phyloP scores from a whole-genome alignment of 495 filamentous ascomycete species.

The Daldinia bambusicola region DNA sequence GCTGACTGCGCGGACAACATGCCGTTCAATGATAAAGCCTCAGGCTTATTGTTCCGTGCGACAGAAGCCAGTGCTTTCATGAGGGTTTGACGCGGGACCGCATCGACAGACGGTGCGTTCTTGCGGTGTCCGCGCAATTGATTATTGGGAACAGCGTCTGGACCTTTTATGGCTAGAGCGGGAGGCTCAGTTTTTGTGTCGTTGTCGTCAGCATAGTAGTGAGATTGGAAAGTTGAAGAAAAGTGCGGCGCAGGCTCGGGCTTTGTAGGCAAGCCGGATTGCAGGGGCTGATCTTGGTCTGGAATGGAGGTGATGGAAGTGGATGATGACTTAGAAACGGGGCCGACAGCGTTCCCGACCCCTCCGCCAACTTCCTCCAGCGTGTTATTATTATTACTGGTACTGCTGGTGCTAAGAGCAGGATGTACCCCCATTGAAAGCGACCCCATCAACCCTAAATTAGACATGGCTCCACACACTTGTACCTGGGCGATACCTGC shows the following conservation, averaged over 20 bases:
- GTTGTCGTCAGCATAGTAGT: slow-evolving; percentile 51
- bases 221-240: slow-evolving; percentile 34
- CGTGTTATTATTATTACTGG: slow-evolving; percentile 18
- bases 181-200: slow-evolving; percentile 31
- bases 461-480: slow-evolving; percentile 38
- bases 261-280: slow-evolving; percentile 43
- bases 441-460: slow-evolving; percentile 31
- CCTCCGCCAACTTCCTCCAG: slow-evolving; percentile 37
- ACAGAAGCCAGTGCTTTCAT: slow-evolving; percentile 87
- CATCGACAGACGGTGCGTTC: slow-evolving; percentile 73
- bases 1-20: slow-evolving; percentile 59
- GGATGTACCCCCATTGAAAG: slow-evolving; percentile 43
- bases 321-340: slow-evolving; percentile 33
- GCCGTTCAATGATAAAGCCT: slow-evolving; percentile 64
- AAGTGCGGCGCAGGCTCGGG: slow-evolving; percentile 34
- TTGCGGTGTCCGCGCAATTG: slow-evolving; percentile 64
- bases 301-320: slow-evolving; percentile 21
- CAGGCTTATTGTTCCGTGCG: slow-evolving; percentile 67
- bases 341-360: slow-evolving; percentile 40
- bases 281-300: slow-evolving; percentile 32
- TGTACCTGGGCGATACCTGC: slow-evolving; percentile 8
- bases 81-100: slow-evolving; percentile 84
- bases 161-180: slow-evolving; percentile 35
- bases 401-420: slow-evolving; percentile 9
- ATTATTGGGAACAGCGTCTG: slow-evolving; percentile 21